Conservation (phyloP, 177 flowering plant species). For the Telopea speciosissima region DNA sequence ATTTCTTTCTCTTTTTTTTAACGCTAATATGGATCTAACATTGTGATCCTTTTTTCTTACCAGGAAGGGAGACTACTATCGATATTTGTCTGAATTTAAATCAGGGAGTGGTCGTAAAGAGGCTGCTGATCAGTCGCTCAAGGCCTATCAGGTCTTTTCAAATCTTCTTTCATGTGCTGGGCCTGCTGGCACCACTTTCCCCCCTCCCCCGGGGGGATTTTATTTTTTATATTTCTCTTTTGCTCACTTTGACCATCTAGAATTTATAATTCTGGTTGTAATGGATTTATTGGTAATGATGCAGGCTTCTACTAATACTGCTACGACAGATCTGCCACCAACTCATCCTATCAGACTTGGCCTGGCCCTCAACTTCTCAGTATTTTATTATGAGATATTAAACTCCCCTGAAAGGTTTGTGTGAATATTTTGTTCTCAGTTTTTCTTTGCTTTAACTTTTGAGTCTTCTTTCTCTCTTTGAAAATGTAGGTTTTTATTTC, state of each 20-base stretch:
- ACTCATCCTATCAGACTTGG: conserved; percentile 59
- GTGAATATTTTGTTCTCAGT: too few relatives aligned
- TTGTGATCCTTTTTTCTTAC: too few relatives aligned
- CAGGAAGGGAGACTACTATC: conserved; percentile 59
- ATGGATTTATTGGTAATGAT: background rate
- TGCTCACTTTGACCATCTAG: background rate
- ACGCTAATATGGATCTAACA: too few relatives aligned
- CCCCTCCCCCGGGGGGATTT: too few relatives aligned
- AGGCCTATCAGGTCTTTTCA: conserved; percentile 43
- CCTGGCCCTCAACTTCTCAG: conserved; percentile 47
- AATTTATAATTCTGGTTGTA: background rate
- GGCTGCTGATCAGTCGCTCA: conserved; percentile 45
- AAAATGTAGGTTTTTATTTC: background rate
- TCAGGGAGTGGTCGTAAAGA: conserved; percentile 36
- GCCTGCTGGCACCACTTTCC: background rate
- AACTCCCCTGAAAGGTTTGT: conserved; percentile 48
- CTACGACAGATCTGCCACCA: conserved; percentile 36
- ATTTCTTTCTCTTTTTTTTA: too few relatives aligned
- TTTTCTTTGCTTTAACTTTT: background rate
- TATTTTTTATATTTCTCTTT: too few relatives aligned
- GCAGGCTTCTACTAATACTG: conserved; percentile 39
- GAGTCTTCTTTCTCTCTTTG: background rate
- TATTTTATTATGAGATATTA: conserved; percentile 51
- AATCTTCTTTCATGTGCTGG: too few relatives aligned
- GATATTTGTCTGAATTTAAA: conserved; percentile 53